Conservation (phyloP, 768 basidiomycete species). For the Lepiota venenata region DNA sequence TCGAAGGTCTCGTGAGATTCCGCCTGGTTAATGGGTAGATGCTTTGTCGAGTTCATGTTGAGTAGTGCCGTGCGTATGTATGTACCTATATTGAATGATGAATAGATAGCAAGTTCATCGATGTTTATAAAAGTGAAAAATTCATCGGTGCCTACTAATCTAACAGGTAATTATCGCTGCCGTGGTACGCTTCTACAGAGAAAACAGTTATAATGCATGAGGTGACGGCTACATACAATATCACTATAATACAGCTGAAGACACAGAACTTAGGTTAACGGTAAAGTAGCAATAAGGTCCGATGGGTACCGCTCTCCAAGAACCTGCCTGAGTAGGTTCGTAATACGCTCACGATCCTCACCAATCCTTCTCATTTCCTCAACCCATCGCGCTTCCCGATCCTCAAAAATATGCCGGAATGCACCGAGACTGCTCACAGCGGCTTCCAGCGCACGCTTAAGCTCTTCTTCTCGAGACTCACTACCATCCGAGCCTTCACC, state of each 20-base stretch:
- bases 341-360: constrained; percentile 66
- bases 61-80: too few relatives aligned
- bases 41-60: too few relatives aligned
- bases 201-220: constrained; percentile 6
- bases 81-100: background rate
- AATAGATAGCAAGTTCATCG: background rate
- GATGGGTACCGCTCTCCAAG: constrained; percentile 35
- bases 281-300: background rate
- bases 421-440: constrained; percentile 64
- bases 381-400: constrained; percentile 64
- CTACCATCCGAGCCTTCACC: constrained; percentile 56
- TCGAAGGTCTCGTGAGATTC: too few relatives aligned
- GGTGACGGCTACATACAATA: background rate
- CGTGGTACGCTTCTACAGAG: background rate
- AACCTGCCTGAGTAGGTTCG: constrained; percentile 62
- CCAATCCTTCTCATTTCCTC: constrained; percentile 66
- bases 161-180: background rate
- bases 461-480: constrained; percentile 56
- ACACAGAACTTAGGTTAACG: background rate
- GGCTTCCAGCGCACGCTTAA: constrained; percentile 65
- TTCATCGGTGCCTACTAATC: background rate
- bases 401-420: constrained; percentile 63
- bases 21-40: too few relatives aligned
- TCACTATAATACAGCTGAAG: background rate
- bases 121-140: background rate